Conservation (phyloP, 352 stramenopile genomes). For the Pythium insidiosum region DNA sequence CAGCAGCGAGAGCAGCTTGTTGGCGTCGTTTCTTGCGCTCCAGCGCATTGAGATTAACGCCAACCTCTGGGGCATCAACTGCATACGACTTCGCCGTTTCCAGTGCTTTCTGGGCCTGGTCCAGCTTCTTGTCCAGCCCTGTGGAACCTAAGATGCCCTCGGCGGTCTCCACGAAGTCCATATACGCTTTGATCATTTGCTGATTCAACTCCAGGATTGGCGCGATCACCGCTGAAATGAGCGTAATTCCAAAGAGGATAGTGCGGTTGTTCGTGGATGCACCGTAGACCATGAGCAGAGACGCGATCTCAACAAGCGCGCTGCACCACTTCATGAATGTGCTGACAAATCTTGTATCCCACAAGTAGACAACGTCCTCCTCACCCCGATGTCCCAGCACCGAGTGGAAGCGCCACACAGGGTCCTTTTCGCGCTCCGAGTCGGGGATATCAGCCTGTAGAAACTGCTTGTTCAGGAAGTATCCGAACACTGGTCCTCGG, state of each 20-base stretch:
- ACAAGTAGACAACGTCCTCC: conserved; percentile 44
- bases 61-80: conserved; percentile 5
- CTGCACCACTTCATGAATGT: conserved; percentile 43
- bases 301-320: conserved; percentile 37
- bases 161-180: conserved; percentile 32
- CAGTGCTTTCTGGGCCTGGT: conserved; percentile 7
- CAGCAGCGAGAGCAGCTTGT: too few species aligned
- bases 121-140: conserved; percentile 13
- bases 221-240: conserved; percentile 29
- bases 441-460: conserved; percentile 48
- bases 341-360: conserved; percentile 35
- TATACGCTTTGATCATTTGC: conserved; percentile 40
- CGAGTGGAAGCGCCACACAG: conserved; percentile 36
- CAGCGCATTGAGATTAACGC: conserved; percentile 7
- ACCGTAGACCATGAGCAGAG: conserved; percentile 26
- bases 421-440: conserved; percentile 39
- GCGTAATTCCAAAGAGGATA: conserved; percentile 20
- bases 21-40: not conserved
- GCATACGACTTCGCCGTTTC: conserved; percentile 7
- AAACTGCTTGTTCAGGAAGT: conserved; percentile 55
- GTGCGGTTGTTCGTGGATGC: conserved; percentile 3
- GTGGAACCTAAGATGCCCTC: conserved; percentile 21
- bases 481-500: conserved; percentile 41
- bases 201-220: conserved; percentile 48
- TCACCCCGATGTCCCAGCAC: conserved; percentile 23